Conservation (phyloP, 306 rosid species). For the Pyrus pyrifolia region DNA sequence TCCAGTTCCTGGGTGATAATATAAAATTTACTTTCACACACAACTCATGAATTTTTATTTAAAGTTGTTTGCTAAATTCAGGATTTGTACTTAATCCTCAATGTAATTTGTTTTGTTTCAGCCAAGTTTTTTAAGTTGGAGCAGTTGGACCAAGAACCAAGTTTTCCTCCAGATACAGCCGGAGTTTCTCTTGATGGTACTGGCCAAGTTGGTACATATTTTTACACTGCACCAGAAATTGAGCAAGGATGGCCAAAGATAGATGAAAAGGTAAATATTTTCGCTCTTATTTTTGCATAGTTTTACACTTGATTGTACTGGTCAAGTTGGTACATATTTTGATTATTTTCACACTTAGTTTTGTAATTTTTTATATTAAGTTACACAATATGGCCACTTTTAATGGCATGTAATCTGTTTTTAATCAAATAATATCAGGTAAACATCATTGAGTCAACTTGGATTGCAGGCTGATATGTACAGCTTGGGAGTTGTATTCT, state of each 20-base stretch:
- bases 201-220: constrained; percentile 94
- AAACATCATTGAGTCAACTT: constrained; percentile 26
- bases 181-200: constrained; percentile 90
- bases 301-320: no score
- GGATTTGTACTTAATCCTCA: not conserved
- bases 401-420: constrained; percentile 10
- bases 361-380: not conserved
- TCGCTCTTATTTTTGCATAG: no score
- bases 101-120: constrained; percentile 26
- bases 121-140: constrained; percentile 97
- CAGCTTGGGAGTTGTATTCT: constrained; percentile 90
- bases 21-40: not conserved
- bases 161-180: constrained; percentile 52
- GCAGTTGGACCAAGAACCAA: constrained; percentile 82
- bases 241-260: constrained; percentile 99
- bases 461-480: constrained; percentile 91
- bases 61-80: not conserved
- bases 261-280: constrained; percentile 69
- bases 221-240: constrained; percentile 98
- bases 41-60: not conserved
- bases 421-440: constrained; percentile 16
- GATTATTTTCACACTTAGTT: not conserved
- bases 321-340: no score
- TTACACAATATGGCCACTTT: not conserved
- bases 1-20: no score